phyloP scores from a whole-genome alignment of 306 rosid genomes.

The Casuarina cunninghamiana region DNA sequence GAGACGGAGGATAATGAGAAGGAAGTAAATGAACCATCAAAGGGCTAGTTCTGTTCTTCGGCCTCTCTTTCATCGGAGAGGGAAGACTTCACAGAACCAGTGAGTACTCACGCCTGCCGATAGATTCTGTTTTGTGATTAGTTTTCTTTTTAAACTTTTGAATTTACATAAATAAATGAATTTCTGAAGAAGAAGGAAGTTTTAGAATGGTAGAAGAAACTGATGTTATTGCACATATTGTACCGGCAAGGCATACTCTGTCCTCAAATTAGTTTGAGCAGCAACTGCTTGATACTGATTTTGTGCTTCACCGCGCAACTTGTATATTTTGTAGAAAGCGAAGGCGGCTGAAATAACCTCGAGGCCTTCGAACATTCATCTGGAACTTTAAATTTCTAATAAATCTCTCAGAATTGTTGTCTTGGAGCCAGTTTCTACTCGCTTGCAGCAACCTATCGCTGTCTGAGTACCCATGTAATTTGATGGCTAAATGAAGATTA shows the following conservation, averaged over 20 bases:
- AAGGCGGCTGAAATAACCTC: constrained; percentile 41
- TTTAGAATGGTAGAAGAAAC: constrained; percentile 3
- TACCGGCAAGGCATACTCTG: constrained; percentile 46
- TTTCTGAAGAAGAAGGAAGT: too few relatives aligned
- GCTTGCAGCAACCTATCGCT: constrained; percentile 36
- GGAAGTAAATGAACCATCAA: too few relatives aligned
- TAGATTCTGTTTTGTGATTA: too few relatives aligned
- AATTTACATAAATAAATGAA: too few relatives aligned
- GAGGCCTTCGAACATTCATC: constrained; percentile 40
- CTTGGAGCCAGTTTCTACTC: constrained; percentile 48
- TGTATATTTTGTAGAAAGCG: constrained; percentile 34
- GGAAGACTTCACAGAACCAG: too few relatives aligned
- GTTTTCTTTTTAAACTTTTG: too few relatives aligned
- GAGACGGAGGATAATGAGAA: too few relatives aligned
- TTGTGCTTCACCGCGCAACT: constrained; percentile 50
- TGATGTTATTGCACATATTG: constrained; percentile 46
- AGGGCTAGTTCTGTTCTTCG: too few relatives aligned
- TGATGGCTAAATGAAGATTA: constrained; percentile 40
- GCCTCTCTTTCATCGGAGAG: too few relatives aligned
- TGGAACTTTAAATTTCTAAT: background rate
- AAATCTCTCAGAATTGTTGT: constrained; percentile 11
- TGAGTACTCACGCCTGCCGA: too few relatives aligned
- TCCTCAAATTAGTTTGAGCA: constrained; percentile 28
- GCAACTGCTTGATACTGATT: constrained; percentile 52
- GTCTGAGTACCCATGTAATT: constrained; percentile 29